Conservation (phyloP, 2,329 filamentous ascomycete species). For the Fusarium buxicola region DNA sequence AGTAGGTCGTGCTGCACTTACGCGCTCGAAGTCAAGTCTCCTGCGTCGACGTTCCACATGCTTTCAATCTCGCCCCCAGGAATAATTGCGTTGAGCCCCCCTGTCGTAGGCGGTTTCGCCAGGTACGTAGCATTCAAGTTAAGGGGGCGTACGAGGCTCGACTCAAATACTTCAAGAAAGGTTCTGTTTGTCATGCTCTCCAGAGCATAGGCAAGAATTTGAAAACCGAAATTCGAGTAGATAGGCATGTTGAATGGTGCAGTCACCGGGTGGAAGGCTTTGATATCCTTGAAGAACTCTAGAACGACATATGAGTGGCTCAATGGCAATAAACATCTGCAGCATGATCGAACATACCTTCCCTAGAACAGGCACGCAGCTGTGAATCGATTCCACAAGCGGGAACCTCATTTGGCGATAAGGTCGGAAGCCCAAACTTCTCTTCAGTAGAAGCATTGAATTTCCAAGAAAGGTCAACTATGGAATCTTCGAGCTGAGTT, state of each 20-base stretch:
- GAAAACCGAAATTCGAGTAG: constrained; percentile 16
- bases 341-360: too few relatives aligned
- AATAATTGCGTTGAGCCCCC: not conserved
- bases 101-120: not conserved
- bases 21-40: not conserved
- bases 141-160: not conserved
- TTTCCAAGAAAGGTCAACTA: not conserved
- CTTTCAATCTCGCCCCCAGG: constrained; percentile 1
- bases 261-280: not conserved
- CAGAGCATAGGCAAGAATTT: constrained; percentile 17
- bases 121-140: constrained; percentile 1
- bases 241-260: constrained; percentile 11
- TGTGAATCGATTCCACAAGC: not conserved
- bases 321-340: too few relatives aligned
- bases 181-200: constrained; percentile 10
- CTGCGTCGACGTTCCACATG: not conserved
- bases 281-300: constrained; percentile 15
- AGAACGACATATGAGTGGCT: not conserved
- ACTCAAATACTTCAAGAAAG: not conserved
- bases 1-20: not conserved
- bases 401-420: not conserved
- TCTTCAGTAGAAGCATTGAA: not conserved
- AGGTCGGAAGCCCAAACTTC: not conserved
- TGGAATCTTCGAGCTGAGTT: not conserved
- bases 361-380: not conserved